A percentile compares a stretch with the other conserved stretches of the same genome.
Evolutionary conservation across 805 yeast genomes (phyloP).

Genomic region (Lachancea thermotolerans): DNA sequence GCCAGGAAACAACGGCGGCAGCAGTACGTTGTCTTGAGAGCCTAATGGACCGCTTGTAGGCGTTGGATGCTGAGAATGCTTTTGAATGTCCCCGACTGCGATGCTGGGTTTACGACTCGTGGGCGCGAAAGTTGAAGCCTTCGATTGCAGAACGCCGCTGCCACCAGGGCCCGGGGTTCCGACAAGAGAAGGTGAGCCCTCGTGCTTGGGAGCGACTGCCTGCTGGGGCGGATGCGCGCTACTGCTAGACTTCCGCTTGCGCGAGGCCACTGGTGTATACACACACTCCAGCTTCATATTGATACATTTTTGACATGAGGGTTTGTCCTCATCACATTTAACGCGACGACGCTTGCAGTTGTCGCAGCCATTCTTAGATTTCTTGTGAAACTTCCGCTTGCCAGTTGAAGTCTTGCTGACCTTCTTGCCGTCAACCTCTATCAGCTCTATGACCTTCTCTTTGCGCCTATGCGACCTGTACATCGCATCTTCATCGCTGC

Average conservation of each 20-base stretch:
- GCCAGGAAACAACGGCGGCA: slow-evolving; percentile 24
- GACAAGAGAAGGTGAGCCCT: slow-evolving; percentile 6
- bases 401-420: slow-evolving; percentile 46
- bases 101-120: neutral
- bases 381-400: slow-evolving; percentile 82
- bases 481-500: slow-evolving; percentile 5
- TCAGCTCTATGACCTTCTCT: slow-evolving; percentile 28
- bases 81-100: slow-evolving; percentile 8
- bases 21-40: slow-evolving; percentile 16
- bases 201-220: slow-evolving; percentile 12
- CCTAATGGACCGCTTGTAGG: slow-evolving; percentile 9
- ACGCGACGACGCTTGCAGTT: slow-evolving; percentile 87
- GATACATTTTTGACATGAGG: slow-evolving; percentile 70
- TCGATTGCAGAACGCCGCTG: neutral
- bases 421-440: slow-evolving; percentile 35
- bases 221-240: neutral
- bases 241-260: slow-evolving; percentile 15
- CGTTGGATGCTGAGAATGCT: slow-evolving; percentile 6
- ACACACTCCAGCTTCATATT: slow-evolving; percentile 76
- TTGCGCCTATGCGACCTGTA: slow-evolving; percentile 11
- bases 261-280: slow-evolving; percentile 35
- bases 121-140: neutral
- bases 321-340: slow-evolving; percentile 85
- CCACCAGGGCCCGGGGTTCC: neutral
- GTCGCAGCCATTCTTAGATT: slow-evolving; percentile 82